Evolutionary conservation across 164 flowering plant species (phyloP).

Genomic region (Warburgia ugandensis): DNA sequence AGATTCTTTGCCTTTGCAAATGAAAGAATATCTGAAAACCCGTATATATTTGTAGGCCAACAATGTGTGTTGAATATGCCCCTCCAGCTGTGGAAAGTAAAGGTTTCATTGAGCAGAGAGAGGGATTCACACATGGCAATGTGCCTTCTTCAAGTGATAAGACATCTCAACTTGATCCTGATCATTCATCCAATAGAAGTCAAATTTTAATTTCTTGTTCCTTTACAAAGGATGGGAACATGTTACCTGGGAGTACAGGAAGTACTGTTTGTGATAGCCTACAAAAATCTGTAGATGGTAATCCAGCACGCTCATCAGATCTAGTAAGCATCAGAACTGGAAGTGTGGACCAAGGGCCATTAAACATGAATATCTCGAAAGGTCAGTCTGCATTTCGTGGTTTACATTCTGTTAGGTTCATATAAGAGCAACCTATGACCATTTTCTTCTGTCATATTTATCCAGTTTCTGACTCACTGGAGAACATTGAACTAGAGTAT

Average conservation of each 20-base stretch:
- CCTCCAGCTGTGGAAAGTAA: constrained; percentile 7
- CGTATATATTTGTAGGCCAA: constrained; percentile 15
- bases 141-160: constrained; percentile 13
- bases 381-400: constrained; percentile 13
- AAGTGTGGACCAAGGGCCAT: constrained; percentile 1
- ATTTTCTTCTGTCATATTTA: constrained; percentile 2
- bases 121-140: constrained; percentile 8
- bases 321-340: constrained; percentile 1
- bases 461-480: constrained; percentile 44
- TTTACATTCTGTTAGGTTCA: neutral
- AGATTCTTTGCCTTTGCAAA: constrained; percentile 1
- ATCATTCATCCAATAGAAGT: constrained; percentile 5
- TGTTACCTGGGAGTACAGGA: constrained; percentile 2
- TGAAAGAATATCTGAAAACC: too few species aligned
- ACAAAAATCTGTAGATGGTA: constrained; percentile 12
- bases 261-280: constrained; percentile 8
- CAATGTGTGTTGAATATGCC: constrained; percentile 14
- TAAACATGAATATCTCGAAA: constrained; percentile 6
- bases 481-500: constrained; percentile 47
- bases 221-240: constrained; percentile 8
- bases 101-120: constrained; percentile 8
- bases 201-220: constrained; percentile 4
- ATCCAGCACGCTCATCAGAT: constrained; percentile 10
- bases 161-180: constrained; percentile 14
- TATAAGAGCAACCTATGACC: neutral